Percentiles rank a stretch among this genome's conserved stretches.
Conservation (phyloP, 257 asterid genomes). For the Solanum neorickii region DNA sequence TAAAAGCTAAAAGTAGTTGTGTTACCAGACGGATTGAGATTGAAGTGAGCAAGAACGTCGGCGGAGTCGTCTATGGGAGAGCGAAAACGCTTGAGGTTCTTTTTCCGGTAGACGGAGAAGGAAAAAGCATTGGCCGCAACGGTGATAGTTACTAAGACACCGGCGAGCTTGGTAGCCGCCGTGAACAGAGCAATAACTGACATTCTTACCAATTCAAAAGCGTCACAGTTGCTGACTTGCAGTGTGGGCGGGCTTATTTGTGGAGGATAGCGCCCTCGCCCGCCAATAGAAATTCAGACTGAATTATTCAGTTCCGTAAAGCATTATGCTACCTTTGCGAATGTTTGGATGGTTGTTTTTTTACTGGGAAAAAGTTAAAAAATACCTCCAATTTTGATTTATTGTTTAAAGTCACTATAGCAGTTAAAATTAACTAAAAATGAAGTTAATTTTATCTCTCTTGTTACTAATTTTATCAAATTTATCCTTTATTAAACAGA, state of each 20-base stretch:
- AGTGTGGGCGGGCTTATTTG: neutral
- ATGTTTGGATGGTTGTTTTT: neutral
- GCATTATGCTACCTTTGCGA: neutral
- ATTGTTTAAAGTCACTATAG: too few relatives aligned
- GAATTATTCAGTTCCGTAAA: neutral
- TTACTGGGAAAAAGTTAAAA: too few relatives aligned
- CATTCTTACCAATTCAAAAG: conserved; percentile 13
- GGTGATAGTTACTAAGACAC: conserved; percentile 52
- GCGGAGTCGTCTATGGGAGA: conserved; percentile 66
- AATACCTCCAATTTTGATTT: too few relatives aligned
- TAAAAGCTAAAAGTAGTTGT: neutral
- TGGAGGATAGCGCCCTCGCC: neutral
- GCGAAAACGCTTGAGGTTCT: conserved; percentile 45
- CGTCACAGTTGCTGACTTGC: neutral
- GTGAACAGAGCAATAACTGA: conserved; percentile 37
- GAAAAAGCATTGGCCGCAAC: conserved; percentile 83
- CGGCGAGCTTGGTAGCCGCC: conserved; percentile 86
- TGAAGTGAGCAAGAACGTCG: conserved; percentile 59
- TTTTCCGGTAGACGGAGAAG: conserved; percentile 48
- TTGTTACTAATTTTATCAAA: too few relatives aligned
- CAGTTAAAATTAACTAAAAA: too few relatives aligned
- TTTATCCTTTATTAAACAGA: too few relatives aligned
- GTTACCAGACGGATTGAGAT: conserved; percentile 34
- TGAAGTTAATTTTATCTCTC: too few relatives aligned
- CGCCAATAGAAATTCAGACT: neutral